Evolutionary conservation across 2,329 filamentous ascomycete species (phyloP), one percentile per base, ranked within the genome.

Genomic region (Colletotrichum lindemuthianum): DNA sequence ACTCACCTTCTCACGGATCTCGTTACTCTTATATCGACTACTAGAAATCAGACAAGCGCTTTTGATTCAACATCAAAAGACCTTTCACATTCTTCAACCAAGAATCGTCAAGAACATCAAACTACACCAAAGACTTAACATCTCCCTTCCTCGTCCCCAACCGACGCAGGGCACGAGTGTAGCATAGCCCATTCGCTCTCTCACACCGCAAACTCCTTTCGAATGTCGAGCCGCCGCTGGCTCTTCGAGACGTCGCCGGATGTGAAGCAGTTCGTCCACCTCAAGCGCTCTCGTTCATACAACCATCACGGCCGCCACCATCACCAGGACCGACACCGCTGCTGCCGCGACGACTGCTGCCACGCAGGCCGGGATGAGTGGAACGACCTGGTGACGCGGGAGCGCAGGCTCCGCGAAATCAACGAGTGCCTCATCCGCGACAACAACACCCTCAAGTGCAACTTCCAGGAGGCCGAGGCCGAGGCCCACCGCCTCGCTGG

Each of bases 251-350:
- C 75, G 12, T 69, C 70, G 7, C 67, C 75, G 10, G 70, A 72
- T 11, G 78, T 77, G 15, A 70, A 72, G 36, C 77, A 78, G 60
- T 77, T 77, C 58, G 77, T 81, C 32, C 71, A 75, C 47, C 67
- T 80, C 72, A 79, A 79, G 69, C 75, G 77, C 58, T 78, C 78
- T 15, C 74, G 73, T 59, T 78, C 78, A 3, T 74, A 78, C 16
- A 59, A 66, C 48, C 71, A 76, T 43, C 70, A 73, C 49, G 72
- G 73, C 56, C 70, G 69, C 47, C 73, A 72, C 50, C 73, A 74
- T 53, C 69, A 72, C 60, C 72, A 71, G 43, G 37, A 56, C 13
- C 45, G 40, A 51, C 60, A 52, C 50, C 54, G 51, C 54, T 60
- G 65, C 15, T 63, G 59, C 57, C 71, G 74, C 63, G 70, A 72